These are phyloP conservation scores for Pseudoneurospora amorphoporcata DNA, from an alignment of 495 filamentous ascomycete genomes.

Conservation along the genomic window DNA sequence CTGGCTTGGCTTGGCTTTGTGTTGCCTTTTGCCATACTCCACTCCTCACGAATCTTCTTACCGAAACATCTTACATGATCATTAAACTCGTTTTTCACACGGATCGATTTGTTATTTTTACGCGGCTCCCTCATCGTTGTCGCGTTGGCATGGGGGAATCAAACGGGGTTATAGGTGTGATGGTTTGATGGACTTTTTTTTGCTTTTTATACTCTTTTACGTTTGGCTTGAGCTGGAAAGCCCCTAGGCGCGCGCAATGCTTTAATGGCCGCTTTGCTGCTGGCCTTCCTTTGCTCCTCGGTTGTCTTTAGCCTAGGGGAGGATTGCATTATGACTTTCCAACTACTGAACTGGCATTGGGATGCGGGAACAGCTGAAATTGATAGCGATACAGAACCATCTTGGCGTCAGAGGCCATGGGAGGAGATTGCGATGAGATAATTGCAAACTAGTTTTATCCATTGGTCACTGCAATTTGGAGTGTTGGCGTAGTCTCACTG, in stretches of 20 bases:
- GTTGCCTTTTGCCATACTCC: slow-evolving; percentile 5
- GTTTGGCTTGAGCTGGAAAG: slow-evolving; percentile 8
- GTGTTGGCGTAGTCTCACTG: background rate
- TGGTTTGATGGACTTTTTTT: slow-evolving; percentile 14
- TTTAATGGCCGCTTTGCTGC: background rate
- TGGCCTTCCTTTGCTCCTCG: background rate
- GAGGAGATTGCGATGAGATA: background rate
- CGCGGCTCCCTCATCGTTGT: slow-evolving; percentile 2
- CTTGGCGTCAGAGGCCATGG: background rate
- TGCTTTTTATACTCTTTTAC: slow-evolving; percentile 3
- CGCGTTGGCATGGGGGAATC: slow-evolving; percentile 1
- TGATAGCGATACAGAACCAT: background rate
- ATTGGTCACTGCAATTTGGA: background rate
- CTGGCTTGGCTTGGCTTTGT: slow-evolving; percentile 9
- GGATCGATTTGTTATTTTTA: slow-evolving; percentile 8
- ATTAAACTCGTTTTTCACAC: slow-evolving; percentile 15
- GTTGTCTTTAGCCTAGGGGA: background rate
- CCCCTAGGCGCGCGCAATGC: background rate
- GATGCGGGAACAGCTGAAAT: background rate
- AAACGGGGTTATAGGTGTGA: slow-evolving; percentile 11
- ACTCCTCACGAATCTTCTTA: slow-evolving; percentile 10
- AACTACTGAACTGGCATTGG: background rate
- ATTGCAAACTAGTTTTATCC: background rate
- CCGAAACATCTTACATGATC: slow-evolving; percentile 3
- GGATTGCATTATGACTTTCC: background rate